Conservation (phyloP, 2,329 filamentous ascomycete genomes). For the Aphanoascus verrucosus region DNA sequence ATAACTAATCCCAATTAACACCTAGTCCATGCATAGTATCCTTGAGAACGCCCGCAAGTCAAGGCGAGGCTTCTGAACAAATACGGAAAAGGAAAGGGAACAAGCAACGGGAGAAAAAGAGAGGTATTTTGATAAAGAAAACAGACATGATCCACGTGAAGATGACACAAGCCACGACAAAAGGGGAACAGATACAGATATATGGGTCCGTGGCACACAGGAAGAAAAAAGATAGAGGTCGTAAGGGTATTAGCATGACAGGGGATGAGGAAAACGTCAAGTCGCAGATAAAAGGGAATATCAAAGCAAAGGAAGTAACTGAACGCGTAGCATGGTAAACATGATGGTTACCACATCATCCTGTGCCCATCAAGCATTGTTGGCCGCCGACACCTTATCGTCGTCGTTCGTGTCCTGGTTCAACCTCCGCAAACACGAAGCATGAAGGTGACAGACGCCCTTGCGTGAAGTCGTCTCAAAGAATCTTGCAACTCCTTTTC, state of each 20-base stretch:
- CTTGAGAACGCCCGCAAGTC: conserved; percentile 3
- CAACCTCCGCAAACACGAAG: background rate
- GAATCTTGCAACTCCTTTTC: conserved; percentile 71
- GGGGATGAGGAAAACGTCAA: background rate
- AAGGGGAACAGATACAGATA: background rate
- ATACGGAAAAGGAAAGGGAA: background rate
- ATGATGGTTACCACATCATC: conserved; percentile 1
- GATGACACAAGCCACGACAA: background rate
- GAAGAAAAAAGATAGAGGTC: background rate
- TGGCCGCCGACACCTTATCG: background rate
- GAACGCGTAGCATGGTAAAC: background rate
- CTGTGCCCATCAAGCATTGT: conserved; percentile 8
- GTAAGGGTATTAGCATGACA: background rate
- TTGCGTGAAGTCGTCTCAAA: conserved; percentile 43
- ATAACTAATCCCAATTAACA: conserved; percentile 7
- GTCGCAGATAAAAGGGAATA: background rate
- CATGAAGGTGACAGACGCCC: background rate
- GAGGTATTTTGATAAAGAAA: background rate
- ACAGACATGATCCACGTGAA: background rate
- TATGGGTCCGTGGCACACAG: background rate
- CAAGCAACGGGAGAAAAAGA: background rate
- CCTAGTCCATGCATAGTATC: conserved; percentile 8
- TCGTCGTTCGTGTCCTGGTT: background rate
- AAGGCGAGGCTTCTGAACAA: background rate
- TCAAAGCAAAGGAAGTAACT: background rate